These are phyloP conservation scores for Clitoria ternatea DNA, from an alignment of 306 rosid species.

Conservation along the genomic window DNA sequence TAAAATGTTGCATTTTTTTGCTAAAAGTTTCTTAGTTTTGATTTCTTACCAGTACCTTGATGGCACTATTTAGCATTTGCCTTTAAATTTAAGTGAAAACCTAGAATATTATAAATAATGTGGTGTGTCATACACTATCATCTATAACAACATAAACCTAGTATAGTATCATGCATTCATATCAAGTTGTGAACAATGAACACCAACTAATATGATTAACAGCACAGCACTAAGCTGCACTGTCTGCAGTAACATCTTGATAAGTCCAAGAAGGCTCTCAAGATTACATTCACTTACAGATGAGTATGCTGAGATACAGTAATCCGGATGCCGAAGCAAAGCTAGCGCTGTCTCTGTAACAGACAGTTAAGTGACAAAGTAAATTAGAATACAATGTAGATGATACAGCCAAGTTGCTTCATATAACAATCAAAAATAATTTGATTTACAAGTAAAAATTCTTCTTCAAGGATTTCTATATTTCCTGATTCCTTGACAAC, in stretches of 20 bases:
- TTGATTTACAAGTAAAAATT: not conserved
- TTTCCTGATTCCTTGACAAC: not conserved
- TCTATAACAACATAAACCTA: not conserved
- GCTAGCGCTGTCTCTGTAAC: conserved; percentile 84
- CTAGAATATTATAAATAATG: conserved; percentile 7
- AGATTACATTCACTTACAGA: conserved; percentile 62
- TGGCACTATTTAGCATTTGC: not conserved
- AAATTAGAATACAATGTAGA: conserved; percentile 21
- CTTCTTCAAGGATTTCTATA: conserved; percentile 7
- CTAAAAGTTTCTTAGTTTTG: not conserved
- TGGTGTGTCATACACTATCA: not conserved
- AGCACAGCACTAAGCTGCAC: not conserved
- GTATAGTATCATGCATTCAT: not conserved
- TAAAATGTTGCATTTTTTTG: not conserved
- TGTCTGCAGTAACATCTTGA: not conserved
- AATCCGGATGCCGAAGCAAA: conserved; percentile 91
- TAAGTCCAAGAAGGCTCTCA: conserved; percentile 7
- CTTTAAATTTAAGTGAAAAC: conserved; percentile 4
- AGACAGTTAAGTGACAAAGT: conserved; percentile 20
- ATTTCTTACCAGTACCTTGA: not conserved
- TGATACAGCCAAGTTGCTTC: not conserved
- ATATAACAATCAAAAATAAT: not conserved
- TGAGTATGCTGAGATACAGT: conserved; percentile 87
- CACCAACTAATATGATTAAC: not conserved
- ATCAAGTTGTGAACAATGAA: not conserved